Percentiles rank a stretch among this genome's conserved stretches.
Evolutionary conservation across 805 yeast genomes (phyloP).

Genomic region (Wickerhamiella nectarea): DNA sequence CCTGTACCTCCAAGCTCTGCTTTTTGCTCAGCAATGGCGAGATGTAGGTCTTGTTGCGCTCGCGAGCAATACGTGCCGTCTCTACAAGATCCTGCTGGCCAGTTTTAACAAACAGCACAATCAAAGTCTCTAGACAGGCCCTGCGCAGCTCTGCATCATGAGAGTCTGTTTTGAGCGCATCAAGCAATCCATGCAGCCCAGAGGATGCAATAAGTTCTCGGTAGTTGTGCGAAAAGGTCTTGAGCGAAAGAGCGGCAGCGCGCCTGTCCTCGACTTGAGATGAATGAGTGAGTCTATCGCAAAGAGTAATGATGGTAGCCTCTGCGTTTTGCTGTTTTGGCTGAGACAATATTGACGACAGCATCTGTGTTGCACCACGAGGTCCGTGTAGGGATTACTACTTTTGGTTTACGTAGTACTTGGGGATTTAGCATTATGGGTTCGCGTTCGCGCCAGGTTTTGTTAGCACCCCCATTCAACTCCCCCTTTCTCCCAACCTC

Average conservation of each 20-base stretch:
- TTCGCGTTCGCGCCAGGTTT: neutral
- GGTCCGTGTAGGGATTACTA: no score
- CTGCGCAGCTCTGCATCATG: slow-evolving; percentile 61
- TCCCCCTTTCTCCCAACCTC: neutral
- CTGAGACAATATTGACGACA: slow-evolving; percentile 25
- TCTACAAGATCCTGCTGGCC: slow-evolving; percentile 56
- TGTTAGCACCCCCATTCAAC: neutral
- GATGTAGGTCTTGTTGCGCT: slow-evolving; percentile 19
- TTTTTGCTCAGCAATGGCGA: slow-evolving; percentile 18
- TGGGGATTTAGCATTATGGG: no score
- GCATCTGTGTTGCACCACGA: neutral
- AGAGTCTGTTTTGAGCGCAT: slow-evolving; percentile 48
- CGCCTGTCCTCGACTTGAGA: slow-evolving; percentile 70
- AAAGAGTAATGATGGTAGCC: slow-evolving; percentile 75
- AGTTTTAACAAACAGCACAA: slow-evolving; percentile 58
- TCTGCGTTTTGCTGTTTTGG: slow-evolving; percentile 50
- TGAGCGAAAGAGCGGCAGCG: slow-evolving; percentile 80
- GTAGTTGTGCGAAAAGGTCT: slow-evolving; percentile 76
- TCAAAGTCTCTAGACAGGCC: slow-evolving; percentile 71
- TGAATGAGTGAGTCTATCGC: slow-evolving; percentile 77
- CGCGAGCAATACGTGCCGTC: slow-evolving; percentile 47
- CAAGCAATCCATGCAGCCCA: slow-evolving; percentile 62
- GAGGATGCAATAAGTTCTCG: slow-evolving; percentile 83
- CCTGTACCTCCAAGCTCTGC: slow-evolving; percentile 29
- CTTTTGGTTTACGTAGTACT: no score